These are phyloP conservation scores for Penicillium digitatum DNA, from an alignment of 2,329 filamentous ascomycete species.

Conservation along the genomic window DNA sequence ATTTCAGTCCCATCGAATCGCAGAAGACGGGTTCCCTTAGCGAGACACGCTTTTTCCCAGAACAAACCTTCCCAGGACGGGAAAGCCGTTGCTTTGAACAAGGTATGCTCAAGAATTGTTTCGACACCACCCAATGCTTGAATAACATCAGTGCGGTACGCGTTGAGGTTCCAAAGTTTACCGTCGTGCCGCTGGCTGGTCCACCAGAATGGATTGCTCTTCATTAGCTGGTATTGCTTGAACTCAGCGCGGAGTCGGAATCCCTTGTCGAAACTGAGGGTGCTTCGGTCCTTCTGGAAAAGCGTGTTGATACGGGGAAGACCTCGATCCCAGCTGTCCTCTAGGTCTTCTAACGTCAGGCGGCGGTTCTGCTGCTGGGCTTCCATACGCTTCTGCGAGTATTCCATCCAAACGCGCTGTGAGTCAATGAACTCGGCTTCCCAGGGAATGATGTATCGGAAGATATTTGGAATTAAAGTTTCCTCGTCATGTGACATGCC, in stretches of 20 bases:
- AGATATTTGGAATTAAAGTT: constrained; percentile 96
- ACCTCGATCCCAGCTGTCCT: constrained; percentile 98
- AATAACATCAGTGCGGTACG: constrained; percentile 93
- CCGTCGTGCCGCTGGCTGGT: constrained; percentile 95
- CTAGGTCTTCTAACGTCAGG: constrained; percentile 89
- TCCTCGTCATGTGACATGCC: constrained; percentile 99
- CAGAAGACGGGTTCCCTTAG: constrained; percentile 45
- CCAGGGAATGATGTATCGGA: constrained; percentile 99
- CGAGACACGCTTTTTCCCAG: constrained; percentile 64
- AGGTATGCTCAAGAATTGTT: constrained; percentile 91
- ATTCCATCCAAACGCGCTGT: constrained; percentile 98
- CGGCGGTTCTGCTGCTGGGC: constrained; percentile 96
- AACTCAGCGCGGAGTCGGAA: constrained; percentile 95
- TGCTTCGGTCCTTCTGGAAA: constrained; percentile 97
- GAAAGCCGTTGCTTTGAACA: constrained; percentile 96
- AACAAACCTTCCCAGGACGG: constrained; percentile 96
- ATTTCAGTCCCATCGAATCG: constrained; percentile 46
- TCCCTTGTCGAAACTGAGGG: constrained; percentile 95
- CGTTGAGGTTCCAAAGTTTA: constrained; percentile 95
- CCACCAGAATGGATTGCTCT: constrained; percentile 99
- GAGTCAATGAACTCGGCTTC: constrained; percentile 99
- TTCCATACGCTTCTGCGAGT: constrained; percentile 94
- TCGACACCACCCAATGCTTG: constrained; percentile 95
- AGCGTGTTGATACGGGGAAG: constrained; percentile 96
- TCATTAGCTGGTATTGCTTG: constrained; percentile 98